Conservation (phyloP, 805 yeast genomes). For the Phaffomyces antillensis region DNA sequence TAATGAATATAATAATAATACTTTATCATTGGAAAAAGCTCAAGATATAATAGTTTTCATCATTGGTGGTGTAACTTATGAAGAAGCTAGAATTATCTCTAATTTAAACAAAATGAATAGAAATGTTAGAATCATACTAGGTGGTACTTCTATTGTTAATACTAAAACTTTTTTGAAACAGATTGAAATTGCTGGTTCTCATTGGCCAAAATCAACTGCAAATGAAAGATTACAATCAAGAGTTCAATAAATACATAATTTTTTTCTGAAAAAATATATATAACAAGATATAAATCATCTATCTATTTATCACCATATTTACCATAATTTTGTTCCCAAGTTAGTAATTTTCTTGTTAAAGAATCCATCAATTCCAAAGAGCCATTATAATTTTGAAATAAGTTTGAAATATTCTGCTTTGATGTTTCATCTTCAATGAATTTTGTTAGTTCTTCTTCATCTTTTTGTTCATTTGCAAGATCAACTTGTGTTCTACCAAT, state of each 20-base stretch:
- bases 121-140: slow-evolving; percentile 65
- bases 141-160: slow-evolving; percentile 62
- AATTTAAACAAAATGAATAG: slow-evolving; percentile 52
- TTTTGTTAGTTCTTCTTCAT: slow-evolving; percentile 41
- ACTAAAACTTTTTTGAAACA: slow-evolving; percentile 31
- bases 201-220: slow-evolving; percentile 26
- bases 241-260: neutral
- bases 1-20: slow-evolving; percentile 11
- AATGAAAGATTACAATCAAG: slow-evolving; percentile 9
- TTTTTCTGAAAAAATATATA: neutral
- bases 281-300: neutral
- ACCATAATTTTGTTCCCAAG: slow-evolving; percentile 72
- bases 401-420: slow-evolving; percentile 31
- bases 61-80: slow-evolving; percentile 88
- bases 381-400: slow-evolving; percentile 47
- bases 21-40: slow-evolving; percentile 28
- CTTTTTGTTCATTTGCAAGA: slow-evolving; percentile 64
- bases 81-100: slow-evolving; percentile 79
- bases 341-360: slow-evolving; percentile 59
- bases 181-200: slow-evolving; percentile 29
- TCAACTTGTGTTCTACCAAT: slow-evolving; percentile 83
- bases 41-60: slow-evolving; percentile 68
- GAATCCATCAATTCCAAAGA: slow-evolving; percentile 63
- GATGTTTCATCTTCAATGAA: slow-evolving; percentile 36
- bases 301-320: slow-evolving; percentile 18